Evolutionary conservation across 352 stramenopile species (phyloP).

Genomic region (Pelagophyceae sp.): DNA sequence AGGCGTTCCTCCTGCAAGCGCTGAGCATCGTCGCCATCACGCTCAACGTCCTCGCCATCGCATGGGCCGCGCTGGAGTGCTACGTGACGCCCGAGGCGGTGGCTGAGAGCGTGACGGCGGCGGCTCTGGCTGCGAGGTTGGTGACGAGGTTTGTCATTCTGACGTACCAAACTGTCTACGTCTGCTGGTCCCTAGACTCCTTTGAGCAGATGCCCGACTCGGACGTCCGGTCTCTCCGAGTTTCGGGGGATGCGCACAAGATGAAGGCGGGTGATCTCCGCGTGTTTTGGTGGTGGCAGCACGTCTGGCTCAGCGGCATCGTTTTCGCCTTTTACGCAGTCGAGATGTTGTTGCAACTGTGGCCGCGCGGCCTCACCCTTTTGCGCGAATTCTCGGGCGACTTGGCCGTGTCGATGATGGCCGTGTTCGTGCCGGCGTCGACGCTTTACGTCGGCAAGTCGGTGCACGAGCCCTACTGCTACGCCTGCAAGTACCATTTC

Average conservation of each 20-base stretch:
- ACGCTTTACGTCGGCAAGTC: slow-evolving; percentile 87
- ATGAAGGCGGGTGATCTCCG: slow-evolving; percentile 42
- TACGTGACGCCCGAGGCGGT: slow-evolving; percentile 55
- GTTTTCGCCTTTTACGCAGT: slow-evolving; percentile 61
- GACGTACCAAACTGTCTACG: slow-evolving; percentile 78
- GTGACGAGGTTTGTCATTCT: slow-evolving; percentile 79
- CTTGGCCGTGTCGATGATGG: slow-evolving; percentile 59
- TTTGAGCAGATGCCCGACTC: neutral
- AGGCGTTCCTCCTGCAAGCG: slow-evolving; percentile 64
- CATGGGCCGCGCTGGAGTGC: slow-evolving; percentile 82
- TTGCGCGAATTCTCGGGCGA: slow-evolving; percentile 64
- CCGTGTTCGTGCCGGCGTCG: slow-evolving; percentile 63
- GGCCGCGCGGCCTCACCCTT: slow-evolving; percentile 48
- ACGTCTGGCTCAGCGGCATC: slow-evolving; percentile 67
- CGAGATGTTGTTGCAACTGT: slow-evolving; percentile 58
- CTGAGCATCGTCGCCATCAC: slow-evolving; percentile 82
- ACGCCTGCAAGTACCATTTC: slow-evolving; percentile 76
- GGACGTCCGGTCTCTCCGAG: neutral
- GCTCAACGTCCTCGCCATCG: slow-evolving; percentile 71
- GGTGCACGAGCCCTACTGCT: slow-evolving; percentile 79
- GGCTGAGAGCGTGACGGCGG: neutral
- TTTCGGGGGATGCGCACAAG: slow-evolving; percentile 27
- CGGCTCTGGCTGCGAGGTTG: slow-evolving; percentile 33
- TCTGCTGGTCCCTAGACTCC: slow-evolving; percentile 63
- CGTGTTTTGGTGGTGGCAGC: slow-evolving; percentile 77